phyloP scores from a whole-genome alignment of 176 grass and related monocot genomes.

The Oryza punctata region DNA sequence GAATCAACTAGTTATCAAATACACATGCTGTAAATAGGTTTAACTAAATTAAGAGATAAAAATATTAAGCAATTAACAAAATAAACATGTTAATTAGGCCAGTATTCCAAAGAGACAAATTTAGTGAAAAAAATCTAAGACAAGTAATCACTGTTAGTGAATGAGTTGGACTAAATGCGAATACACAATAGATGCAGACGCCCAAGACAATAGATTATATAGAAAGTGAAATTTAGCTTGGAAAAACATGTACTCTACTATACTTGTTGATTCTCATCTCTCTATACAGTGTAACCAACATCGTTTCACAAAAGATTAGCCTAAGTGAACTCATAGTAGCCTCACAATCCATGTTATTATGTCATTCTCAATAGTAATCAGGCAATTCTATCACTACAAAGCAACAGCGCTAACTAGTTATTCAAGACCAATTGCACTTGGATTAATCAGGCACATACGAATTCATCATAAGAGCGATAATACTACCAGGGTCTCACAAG shows the following conservation, averaged over 20 bases:
- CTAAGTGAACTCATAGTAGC: not conserved
- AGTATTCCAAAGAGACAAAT: not conserved
- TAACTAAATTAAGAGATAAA: no score
- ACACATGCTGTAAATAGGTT: not conserved
- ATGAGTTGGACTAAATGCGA: no score
- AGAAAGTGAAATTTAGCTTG: not conserved
- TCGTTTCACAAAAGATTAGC: not conserved
- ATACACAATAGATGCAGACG: not conserved
- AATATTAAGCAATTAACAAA: not conserved
- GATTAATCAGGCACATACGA: not conserved
- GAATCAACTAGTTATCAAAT: not conserved
- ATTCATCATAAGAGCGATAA: not conserved
- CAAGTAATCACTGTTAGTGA: no score
- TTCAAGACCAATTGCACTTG: no score
- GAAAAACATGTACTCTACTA: not conserved
- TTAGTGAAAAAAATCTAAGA: no score
- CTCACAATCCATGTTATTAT: not conserved
- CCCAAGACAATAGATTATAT: no score
- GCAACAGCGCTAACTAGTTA: not conserved
- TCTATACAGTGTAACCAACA: not conserved
- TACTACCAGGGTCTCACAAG: not conserved
- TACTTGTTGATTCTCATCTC: not conserved
- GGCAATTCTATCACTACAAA: not conserved
- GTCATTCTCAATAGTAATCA: not conserved
- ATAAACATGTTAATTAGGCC: not conserved